Evolutionary conservation across 1,139 yeast species (phyloP).

Genomic region (Kodamaea sp.): DNA sequence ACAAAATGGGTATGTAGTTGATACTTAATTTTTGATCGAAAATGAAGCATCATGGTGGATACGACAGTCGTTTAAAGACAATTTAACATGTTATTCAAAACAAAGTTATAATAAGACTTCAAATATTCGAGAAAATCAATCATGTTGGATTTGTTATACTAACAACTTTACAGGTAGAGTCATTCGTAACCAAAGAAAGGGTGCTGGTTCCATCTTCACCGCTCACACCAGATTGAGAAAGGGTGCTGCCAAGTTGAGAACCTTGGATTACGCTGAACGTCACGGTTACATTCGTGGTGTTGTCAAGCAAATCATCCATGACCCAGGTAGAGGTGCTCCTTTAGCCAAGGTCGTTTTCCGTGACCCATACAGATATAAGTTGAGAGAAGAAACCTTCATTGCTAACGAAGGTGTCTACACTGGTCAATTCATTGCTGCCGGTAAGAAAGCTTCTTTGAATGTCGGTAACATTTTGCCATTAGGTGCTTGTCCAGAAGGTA

Average conservation of each 20-base stretch:
- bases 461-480: conserved; percentile 97
- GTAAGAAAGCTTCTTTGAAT: conserved; percentile 96
- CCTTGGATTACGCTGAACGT: conserved; percentile 98
- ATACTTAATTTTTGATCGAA: no score
- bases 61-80: background rate
- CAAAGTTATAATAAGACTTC: background rate
- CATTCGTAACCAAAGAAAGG: conserved; percentile 99
- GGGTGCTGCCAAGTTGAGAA: conserved; percentile 99
- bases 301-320: conserved; percentile 98
- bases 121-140: background rate
- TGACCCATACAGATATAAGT: conserved; percentile 98
- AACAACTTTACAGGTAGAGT: conserved; percentile 78
- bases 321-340: conserved; percentile 99
- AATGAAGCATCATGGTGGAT: no score
- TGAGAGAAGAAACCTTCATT: conserved; percentile 97
- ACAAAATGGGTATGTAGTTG: conserved; percentile 17
- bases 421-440: conserved; percentile 98
- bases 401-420: conserved; percentile 99
- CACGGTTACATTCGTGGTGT: conserved; percentile 99
- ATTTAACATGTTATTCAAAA: background rate
- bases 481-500: conserved; percentile 98
- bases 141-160: conserved; percentile 7
- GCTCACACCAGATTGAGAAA: conserved; percentile 99
- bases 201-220: conserved; percentile 99
- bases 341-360: conserved; percentile 98